A percentile compares a stretch with the other conserved stretches of the same genome.
These are phyloP conservation scores for Elsinoe ampelina DNA, from an alignment of 2,329 filamentous ascomycete species.

Conservation along the genomic window DNA sequence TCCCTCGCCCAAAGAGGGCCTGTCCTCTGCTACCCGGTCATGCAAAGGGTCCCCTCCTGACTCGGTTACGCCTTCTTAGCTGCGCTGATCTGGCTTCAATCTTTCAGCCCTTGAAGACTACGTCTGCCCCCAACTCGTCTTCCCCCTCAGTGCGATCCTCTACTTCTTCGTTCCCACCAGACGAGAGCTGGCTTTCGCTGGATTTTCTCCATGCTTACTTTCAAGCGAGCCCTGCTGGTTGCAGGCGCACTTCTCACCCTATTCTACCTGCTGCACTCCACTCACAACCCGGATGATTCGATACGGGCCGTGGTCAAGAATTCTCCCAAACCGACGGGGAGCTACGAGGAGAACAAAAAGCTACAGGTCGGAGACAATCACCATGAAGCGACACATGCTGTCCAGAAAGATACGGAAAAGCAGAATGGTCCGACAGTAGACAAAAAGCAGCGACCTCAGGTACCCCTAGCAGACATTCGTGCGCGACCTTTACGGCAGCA, in stretches of 20 bases:
- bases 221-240: slow-evolving; percentile 63
- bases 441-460: slow-evolving; percentile 45
- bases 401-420: slow-evolving; percentile 16
- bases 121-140: neutral
- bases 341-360: slow-evolving; percentile 28
- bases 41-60: slow-evolving; percentile 1
- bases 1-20: neutral
- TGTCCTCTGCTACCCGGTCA: neutral
- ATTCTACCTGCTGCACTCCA: slow-evolving; percentile 59
- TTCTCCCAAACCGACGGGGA: slow-evolving; percentile 30
- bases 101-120: neutral
- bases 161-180: neutral
- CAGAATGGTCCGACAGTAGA: slow-evolving; percentile 15
- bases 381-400: slow-evolving; percentile 18
- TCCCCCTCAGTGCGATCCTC: neutral
- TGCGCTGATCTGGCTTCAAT: slow-evolving; percentile 2
- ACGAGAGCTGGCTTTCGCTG: slow-evolving; percentile 13
- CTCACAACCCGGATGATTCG: slow-evolving; percentile 36
- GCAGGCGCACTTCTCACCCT: slow-evolving; percentile 60
- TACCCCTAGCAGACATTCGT: slow-evolving; percentile 59
- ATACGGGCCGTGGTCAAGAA: slow-evolving; percentile 22
- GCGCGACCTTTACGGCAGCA: slow-evolving; percentile 66
- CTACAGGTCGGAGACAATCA: slow-evolving; percentile 18
- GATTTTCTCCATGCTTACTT: slow-evolving; percentile 57
- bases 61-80: slow-evolving; percentile 3